These are phyloP conservation scores for Willaertia magna DNA, from an alignment of 208 protist species.

Conservation along the genomic window DNA sequence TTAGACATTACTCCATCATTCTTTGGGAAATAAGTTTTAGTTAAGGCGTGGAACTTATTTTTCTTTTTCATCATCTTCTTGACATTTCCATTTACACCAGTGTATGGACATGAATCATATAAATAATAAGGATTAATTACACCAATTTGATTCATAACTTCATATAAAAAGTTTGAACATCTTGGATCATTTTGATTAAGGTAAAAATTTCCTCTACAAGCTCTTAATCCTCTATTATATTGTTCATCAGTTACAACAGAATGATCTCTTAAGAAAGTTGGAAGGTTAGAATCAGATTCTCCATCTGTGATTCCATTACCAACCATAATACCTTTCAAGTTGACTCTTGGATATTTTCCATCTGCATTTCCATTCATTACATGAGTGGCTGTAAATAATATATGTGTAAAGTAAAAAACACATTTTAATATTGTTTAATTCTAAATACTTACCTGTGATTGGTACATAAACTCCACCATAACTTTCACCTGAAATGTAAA, in stretches of 20 bases:
- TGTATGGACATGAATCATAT: background rate
- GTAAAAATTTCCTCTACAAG: background rate
- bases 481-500: conserved; percentile 48
- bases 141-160: background rate
- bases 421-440: too few relatives aligned
- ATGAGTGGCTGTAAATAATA: conserved; percentile 42
- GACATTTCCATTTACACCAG: background rate
- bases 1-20: too few relatives aligned
- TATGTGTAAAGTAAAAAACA: too few relatives aligned
- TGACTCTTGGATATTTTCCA: conserved; percentile 46
- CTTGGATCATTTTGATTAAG: background rate
- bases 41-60: background rate
- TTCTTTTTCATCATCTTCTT: background rate
- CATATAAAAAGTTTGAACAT: background rate
- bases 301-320: background rate
- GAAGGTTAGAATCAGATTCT: background rate
- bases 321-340: conserved; percentile 13
- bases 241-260: background rate
- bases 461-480: conserved; percentile 52
- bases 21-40: too few relatives aligned
- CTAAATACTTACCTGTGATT: too few relatives aligned
- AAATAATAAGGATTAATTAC: background rate
- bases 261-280: background rate
- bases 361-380: conserved; percentile 49
- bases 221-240: background rate